Evolutionary conservation across 768 basidiomycete genomes (phyloP), one percentile per base, ranked within the genome.

Genomic region (Suillus placidus): DNA sequence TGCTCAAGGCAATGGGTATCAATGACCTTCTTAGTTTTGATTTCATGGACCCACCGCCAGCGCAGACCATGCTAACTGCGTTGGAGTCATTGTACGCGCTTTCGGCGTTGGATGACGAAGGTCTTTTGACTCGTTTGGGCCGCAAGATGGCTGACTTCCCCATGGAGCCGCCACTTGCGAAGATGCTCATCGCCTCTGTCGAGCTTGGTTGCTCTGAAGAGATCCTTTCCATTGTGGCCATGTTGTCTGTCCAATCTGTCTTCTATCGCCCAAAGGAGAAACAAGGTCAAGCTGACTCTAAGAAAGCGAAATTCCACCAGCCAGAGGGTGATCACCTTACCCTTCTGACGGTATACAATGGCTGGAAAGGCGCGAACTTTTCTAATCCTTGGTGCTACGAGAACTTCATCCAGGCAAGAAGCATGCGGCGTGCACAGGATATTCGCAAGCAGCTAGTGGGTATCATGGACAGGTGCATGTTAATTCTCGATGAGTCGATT

Each of bases 261-360:
- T 99, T 99, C 77, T 99, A 99, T 78, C 88, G 97, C 43, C 97
- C 97, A n/a, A 98, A 99, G 79, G 97, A 99, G 79, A 99, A 99
- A 79, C 97, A 99, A 76, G 95, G 93, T 13, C 97, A 99, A 79
- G 97, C 97, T 0, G 97, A 99, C 78, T 95, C 97, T 42, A 99
- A 99, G 82, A 99, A 99, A 78, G 97, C 97, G 38, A 99, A 99
- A 78, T 99, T 99, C 80, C 97, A 99, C 79, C 94, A 99, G 75
- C 94, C 97, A 1, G 97, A 99, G 80, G 97, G 97, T 10, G 97
- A 99, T 72, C 94, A 99, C 75, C 80, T 97, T 40, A 97, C 94
- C 13, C 78, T 96, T 43, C 80, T 95, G 67, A 92, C 97, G 7
- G 97, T 99, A 3, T 99, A 99, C 80, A 99, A 99, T 71, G 97